phyloP scores from a whole-genome alignment of 202 grass and related monocot genomes.

The Schoenoplectus triqueter region DNA sequence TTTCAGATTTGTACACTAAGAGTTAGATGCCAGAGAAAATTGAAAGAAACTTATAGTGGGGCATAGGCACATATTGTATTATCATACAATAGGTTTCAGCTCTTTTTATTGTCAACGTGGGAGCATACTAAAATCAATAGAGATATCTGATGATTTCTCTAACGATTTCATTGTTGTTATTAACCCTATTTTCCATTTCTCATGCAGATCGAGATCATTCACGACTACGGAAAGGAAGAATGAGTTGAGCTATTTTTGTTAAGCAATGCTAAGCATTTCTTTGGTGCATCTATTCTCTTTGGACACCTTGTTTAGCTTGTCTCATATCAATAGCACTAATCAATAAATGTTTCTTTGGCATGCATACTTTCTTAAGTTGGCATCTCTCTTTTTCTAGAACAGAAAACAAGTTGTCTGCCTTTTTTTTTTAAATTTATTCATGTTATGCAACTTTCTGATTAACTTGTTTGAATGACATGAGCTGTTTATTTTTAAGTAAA shows the following conservation, averaged over 20 bases:
- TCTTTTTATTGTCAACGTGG: neutral
- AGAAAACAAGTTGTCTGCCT: slow-evolving; percentile 19
- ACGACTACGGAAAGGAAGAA: slow-evolving; percentile 91
- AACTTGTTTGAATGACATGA: neutral
- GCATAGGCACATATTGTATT: slow-evolving; percentile 8
- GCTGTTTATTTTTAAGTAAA: slow-evolving; percentile 20
- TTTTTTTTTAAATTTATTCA: neutral
- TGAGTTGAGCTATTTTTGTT: neutral
- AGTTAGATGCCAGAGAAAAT: neutral
- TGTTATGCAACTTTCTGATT: neutral
- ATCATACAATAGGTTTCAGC: neutral
- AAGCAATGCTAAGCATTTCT: slow-evolving; percentile 18
- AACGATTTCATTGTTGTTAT: neutral
- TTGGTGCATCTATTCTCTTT: slow-evolving; percentile 23
- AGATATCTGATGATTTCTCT: neutral
- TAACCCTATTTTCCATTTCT: neutral
- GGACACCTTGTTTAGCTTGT: slow-evolving; percentile 36
- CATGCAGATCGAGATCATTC: slow-evolving; percentile 83
- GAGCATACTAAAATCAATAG: neutral
- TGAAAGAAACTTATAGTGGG: neutral
- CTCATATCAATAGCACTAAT: slow-evolving; percentile 30
- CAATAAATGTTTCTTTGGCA: slow-evolving; percentile 31
- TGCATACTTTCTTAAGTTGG: slow-evolving; percentile 31
- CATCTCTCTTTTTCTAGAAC: slow-evolving; percentile 1
- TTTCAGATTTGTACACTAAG: slow-evolving; percentile 30